phyloP scores from a whole-genome alignment of 768 basidiomycete genomes.

The Psilocybe azurescens region DNA sequence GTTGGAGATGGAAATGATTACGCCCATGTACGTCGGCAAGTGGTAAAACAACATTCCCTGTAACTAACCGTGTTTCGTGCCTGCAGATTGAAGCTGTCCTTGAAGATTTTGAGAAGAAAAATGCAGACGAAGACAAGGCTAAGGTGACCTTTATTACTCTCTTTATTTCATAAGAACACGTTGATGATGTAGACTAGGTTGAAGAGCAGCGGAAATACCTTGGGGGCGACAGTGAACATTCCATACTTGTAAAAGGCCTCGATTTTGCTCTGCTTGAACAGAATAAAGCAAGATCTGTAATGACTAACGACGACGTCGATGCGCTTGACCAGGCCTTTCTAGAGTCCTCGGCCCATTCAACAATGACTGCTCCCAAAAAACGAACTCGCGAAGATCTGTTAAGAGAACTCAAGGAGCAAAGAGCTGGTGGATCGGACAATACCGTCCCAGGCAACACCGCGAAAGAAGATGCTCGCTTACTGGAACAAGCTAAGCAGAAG shows the following conservation, averaged over 20 bases:
- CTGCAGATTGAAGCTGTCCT: slow-evolving; percentile 77
- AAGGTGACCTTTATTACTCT: slow-evolving; percentile 42
- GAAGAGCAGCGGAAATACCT: slow-evolving; percentile 79
- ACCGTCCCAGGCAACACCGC: slow-evolving; percentile 27
- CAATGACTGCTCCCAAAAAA: slow-evolving; percentile 50
- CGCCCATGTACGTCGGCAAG: slow-evolving; percentile 55
- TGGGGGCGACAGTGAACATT: slow-evolving; percentile 85
- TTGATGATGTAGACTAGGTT: slow-evolving; percentile 46
- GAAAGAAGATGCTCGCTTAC: slow-evolving; percentile 35
- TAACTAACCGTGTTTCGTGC: neutral
- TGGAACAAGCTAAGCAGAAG: slow-evolving; percentile 52
- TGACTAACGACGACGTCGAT: slow-evolving; percentile 76
- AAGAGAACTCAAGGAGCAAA: slow-evolving; percentile 71
- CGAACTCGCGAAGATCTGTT: slow-evolving; percentile 82
- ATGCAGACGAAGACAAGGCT: slow-evolving; percentile 61
- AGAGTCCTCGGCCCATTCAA: slow-evolving; percentile 39
- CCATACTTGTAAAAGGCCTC: slow-evolving; percentile 88
- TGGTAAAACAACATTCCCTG: neutral
- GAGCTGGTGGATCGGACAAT: slow-evolving; percentile 35
- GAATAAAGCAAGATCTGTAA: slow-evolving; percentile 68
- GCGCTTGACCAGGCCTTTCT: slow-evolving; percentile 78
- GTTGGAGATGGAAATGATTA: slow-evolving; percentile 73
- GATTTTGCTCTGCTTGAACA: slow-evolving; percentile 88
- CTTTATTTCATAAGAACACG: slow-evolving; percentile 1
- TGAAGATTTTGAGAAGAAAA: slow-evolving; percentile 79